Evolutionary conservation across 2,329 filamentous ascomycete species (phyloP).

Genomic region (Aspergillus sp.): DNA sequence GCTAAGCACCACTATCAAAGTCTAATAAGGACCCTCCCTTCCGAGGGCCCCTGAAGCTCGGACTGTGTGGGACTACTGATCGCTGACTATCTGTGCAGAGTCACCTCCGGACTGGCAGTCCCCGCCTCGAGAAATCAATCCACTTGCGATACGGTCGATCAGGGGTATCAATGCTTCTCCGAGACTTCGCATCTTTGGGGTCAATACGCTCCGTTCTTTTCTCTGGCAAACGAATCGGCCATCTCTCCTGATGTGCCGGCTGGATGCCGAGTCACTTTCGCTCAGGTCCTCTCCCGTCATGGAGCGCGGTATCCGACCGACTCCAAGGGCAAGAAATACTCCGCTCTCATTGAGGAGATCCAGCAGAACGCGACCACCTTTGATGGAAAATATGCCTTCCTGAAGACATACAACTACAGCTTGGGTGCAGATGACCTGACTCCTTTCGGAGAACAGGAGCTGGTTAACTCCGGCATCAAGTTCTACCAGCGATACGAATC

Average conservation of each 20-base stretch:
- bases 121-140: conserved; percentile 5
- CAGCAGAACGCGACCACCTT: conserved; percentile 61
- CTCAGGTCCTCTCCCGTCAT: conserved; percentile 78
- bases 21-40: not conserved
- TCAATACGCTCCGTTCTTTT: conserved; percentile 84
- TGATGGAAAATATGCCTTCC: conserved; percentile 66
- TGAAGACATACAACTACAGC: conserved; percentile 70
- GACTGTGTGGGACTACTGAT: not conserved
- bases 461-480: conserved; percentile 72
- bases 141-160: conserved; percentile 55
- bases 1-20: not conserved
- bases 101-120: conserved; percentile 7
- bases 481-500: conserved; percentile 73
- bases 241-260: conserved; percentile 63
- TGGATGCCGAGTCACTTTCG: conserved; percentile 76
- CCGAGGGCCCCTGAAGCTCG: not conserved
- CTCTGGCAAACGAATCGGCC: conserved; percentile 62
- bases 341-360: conserved; percentile 65
- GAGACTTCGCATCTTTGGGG: conserved; percentile 73
- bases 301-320: conserved; percentile 79
- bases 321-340: conserved; percentile 67
- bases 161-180: conserved; percentile 65
- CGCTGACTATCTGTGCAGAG: conserved; percentile 12
- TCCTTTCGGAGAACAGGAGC: conserved; percentile 66
- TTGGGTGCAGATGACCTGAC: conserved; percentile 72